Evolutionary conservation across 2,329 filamentous ascomycete genomes (phyloP).

Genomic region (Colletotrichum sp.): DNA sequence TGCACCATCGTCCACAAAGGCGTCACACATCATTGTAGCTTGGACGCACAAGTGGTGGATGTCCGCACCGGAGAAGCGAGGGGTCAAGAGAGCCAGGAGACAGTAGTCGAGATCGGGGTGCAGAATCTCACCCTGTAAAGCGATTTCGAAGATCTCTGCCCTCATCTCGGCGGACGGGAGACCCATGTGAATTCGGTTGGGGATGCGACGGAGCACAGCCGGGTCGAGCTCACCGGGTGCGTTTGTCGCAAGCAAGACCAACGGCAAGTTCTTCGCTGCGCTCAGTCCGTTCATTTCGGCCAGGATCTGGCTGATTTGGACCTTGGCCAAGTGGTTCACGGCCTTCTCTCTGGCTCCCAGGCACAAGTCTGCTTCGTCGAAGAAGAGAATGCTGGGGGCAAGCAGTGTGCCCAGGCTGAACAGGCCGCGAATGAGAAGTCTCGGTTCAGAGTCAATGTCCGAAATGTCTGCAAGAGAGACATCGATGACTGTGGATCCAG

Average conservation of each 20-base stretch:
- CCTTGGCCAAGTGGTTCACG: background rate
- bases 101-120: background rate
- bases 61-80: background rate
- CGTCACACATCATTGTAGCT: background rate
- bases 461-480: slow-evolving; percentile 19
- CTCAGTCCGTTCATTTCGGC: background rate
- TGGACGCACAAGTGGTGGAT: background rate
- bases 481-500: slow-evolving; percentile 25
- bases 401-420: slow-evolving; percentile 29
- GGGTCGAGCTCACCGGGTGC: background rate
- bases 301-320: background rate
- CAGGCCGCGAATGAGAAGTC: slow-evolving; percentile 24
- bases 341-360: background rate
- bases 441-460: slow-evolving; percentile 24
- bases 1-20: background rate
- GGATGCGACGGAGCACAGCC: background rate
- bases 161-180: background rate
- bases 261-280: background rate
- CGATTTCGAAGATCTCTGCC: background rate
- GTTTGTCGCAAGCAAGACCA: background rate
- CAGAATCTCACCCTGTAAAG: background rate
- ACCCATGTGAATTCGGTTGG: background rate
- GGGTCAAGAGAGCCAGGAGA: background rate
- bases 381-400: slow-evolving; percentile 31
- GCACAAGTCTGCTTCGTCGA: slow-evolving; percentile 29